Base-by-base conservation (phyloP, 2,329 filamentous ascomycete species). In the Penicillium frequentans region DNA sequence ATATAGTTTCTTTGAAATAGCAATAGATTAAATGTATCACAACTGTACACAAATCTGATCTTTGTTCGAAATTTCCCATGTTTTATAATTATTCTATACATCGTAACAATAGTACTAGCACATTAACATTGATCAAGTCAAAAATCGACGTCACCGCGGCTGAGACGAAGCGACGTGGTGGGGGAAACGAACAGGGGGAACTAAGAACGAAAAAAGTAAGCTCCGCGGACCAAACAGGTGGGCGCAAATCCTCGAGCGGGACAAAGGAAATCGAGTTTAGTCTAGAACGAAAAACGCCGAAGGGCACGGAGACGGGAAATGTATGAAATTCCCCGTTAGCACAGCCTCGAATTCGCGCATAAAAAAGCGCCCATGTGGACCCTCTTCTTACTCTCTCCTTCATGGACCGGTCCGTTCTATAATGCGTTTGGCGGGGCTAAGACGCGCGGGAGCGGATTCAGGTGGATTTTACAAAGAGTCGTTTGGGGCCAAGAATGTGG, bases 381-480 rank as follows among this genome's bases (percentile, higher is more conserved):
- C 27, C 27, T 7, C 21, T 21, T 42, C 39, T 16, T 35, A 21
- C 19, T 14, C 39, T 19, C 4, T 2, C 23, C 16, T 42, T 35
- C 19, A 49, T 49, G 47, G 47, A 27, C 35, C 23, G 48, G 47
- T 42, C 35, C 23, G 48, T 42, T 49, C 48, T 39, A 21, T 52
- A 24, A 26, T 33, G 37, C 29, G 26, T 42, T 54, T 31, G 51
- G 47, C 33, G 55, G 51, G 55, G 55, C 55, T 55, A 52, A 57
- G 51, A 54, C 35, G 49, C 45, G 49, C 49, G 55, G 24, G 45
- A 57, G 50, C 50, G 50, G 55, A 29, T 45, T 54, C 31, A 26
- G 11, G 50, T 35, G 44, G 44, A 33, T 27, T 8, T 54, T 33
- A 31, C 31, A 37, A 35, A 35, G 23, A 19, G 19, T 29, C 14